These are phyloP conservation scores for Pontederia crassipes DNA, from an alignment of 176 grass and related monocot species.

Conservation along the genomic window DNA sequence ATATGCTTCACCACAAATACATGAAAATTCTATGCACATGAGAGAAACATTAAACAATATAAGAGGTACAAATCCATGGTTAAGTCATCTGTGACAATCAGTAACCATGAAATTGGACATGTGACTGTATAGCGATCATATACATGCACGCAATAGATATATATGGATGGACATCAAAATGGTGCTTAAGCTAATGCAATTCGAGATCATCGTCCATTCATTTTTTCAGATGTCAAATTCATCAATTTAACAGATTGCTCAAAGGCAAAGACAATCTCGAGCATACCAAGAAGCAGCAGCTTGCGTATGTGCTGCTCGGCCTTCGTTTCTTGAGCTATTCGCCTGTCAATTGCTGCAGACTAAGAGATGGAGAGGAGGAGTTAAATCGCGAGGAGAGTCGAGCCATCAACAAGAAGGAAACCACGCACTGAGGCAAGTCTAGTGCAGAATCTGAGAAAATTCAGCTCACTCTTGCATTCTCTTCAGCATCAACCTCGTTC, in stretches of 20 bases:
- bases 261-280: neutral
- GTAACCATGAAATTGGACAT: no score
- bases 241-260: neutral
- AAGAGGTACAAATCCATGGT: no score
- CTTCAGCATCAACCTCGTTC: constrained; percentile 53
- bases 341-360: constrained; percentile 68
- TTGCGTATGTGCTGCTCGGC: constrained; percentile 93
- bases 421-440: neutral
- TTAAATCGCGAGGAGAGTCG: neutral
- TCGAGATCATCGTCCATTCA: no score
- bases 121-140: no score
- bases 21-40: no score
- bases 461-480: constrained; percentile 51
- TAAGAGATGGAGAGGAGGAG: constrained; percentile 20
- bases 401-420: neutral
- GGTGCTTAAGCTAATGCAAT: no score
- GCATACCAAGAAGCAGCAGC: constrained; percentile 82
- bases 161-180: no score
- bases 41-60: no score
- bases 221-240: no score
- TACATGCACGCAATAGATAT: no score
- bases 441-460: neutral
- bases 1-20: no score
- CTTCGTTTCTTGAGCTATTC: constrained; percentile 85
- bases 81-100: no score